Evolutionary conservation across 306 rosid species (phyloP).

Genomic region (Vigna nakashimae): DNA sequence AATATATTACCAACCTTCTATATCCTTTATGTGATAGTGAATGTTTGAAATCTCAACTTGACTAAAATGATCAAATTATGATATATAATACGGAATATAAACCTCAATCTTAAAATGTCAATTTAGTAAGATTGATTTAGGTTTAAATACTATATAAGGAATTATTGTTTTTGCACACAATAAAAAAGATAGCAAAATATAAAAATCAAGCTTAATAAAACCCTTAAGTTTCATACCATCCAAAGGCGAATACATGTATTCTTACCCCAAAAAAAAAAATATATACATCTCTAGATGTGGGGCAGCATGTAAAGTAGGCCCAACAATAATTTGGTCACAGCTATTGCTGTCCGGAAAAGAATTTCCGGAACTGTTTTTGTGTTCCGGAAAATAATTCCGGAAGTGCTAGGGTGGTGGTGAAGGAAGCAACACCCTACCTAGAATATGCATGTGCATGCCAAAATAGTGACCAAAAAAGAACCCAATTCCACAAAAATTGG

Average conservation of each 20-base stretch:
- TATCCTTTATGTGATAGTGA: too few species aligned
- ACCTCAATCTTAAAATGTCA: too few species aligned
- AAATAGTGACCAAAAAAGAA: neutral
- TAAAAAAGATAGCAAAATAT: neutral
- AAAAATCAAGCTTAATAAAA: neutral
- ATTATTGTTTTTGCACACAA: neutral
- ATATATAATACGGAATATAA: too few species aligned
- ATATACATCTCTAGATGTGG: conserved; percentile 25
- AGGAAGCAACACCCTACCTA: neutral
- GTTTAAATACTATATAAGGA: too few species aligned
- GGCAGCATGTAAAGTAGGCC: neutral
- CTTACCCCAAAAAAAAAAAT: conserved; percentile 5
- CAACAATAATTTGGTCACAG: conserved; percentile 3
- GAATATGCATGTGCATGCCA: neutral
- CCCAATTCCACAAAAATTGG: neutral
- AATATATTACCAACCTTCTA: too few species aligned
- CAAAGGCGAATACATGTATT: neutral
- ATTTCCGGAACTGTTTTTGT: too few species aligned
- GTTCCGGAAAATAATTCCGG: too few species aligned
- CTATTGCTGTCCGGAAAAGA: too few species aligned
- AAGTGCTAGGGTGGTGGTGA: too few species aligned
- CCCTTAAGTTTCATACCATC: conserved; percentile 20
- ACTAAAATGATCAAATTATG: too few species aligned
- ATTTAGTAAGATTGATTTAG: too few species aligned
- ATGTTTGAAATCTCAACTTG: too few species aligned